Evolutionary conservation across 2,329 filamentous ascomycete species (phyloP).

Genomic region (Sclerotinia nivalis): DNA sequence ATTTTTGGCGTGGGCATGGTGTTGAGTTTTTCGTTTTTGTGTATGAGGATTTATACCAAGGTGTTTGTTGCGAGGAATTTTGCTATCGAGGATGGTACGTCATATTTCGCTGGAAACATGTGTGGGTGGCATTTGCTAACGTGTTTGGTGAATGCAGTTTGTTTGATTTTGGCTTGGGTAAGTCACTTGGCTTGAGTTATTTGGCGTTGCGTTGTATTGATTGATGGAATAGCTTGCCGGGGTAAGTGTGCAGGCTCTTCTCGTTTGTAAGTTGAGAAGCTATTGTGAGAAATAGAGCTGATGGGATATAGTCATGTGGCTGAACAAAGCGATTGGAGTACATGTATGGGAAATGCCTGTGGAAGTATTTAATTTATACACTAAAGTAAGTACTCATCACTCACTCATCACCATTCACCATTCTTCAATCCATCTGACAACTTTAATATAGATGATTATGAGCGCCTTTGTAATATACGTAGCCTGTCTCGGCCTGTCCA

Average conservation of each 20-base stretch:
- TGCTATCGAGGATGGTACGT: constrained; percentile 12
- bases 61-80: constrained; percentile 5
- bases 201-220: neutral
- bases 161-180: constrained; percentile 19
- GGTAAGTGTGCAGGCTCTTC: constrained; percentile 1
- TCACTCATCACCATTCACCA: neutral
- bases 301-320: constrained; percentile 4
- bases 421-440: neutral
- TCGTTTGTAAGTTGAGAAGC: neutral
- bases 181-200: neutral
- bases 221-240: neutral
- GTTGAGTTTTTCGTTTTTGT: constrained; percentile 3
- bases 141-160: neutral
- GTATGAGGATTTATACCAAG: constrained; percentile 11
- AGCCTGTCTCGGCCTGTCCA: constrained; percentile 18
- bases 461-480: constrained; percentile 15
- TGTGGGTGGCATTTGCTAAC: neutral
- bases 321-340: neutral
- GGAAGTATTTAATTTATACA: constrained; percentile 1
- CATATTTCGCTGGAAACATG: neutral
- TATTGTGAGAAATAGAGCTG: neutral
- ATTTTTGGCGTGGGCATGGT: constrained; percentile 5
- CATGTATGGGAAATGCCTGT: constrained; percentile 13
- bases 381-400: constrained; percentile 2
- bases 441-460: constrained; percentile 6